These are phyloP conservation scores for Coemansia nantahalensis DNA, from an alignment of 192 early-diverging fungal species.

Conservation along the genomic window DNA sequence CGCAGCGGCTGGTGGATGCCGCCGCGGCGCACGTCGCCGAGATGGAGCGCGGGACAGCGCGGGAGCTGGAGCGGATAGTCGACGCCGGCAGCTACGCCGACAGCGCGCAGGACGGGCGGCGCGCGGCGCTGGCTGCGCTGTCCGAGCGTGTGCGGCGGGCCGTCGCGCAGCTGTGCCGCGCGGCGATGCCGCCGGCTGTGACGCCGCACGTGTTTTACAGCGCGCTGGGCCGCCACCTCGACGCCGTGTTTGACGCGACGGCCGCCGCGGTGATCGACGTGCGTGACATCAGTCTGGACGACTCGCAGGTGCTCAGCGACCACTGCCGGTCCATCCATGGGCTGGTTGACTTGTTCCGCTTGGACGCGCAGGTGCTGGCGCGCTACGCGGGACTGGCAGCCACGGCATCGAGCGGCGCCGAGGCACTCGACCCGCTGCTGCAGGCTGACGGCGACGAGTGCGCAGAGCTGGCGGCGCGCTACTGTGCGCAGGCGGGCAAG, in stretches of 20 bases:
- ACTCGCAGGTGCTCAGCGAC: constrained; percentile 42
- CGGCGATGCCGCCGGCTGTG: constrained; percentile 18
- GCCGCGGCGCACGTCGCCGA: constrained; percentile 5
- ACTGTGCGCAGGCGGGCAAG: constrained; percentile 15
- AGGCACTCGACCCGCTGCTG: neutral
- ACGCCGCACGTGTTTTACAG: constrained; percentile 25
- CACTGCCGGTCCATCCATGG: constrained; percentile 16
- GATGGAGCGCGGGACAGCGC: constrained; percentile 6
- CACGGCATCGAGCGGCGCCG: neutral
- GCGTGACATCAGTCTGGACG: constrained; percentile 34
- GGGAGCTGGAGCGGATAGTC: constrained; percentile 12
- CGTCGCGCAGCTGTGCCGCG: constrained; percentile 18
- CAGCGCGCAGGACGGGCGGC: neutral
- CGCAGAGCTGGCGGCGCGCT: constrained; percentile 15
- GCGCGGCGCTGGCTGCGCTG: constrained; percentile 5
- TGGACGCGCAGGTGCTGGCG: constrained; percentile 7
- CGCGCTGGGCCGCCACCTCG: constrained; percentile 13
- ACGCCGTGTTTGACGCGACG: constrained; percentile 22
- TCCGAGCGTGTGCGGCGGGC: constrained; percentile 14
- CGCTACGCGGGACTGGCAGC: constrained; percentile 4
- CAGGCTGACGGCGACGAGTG: neutral
- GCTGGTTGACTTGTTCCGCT: constrained; percentile 9
- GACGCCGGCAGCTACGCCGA: constrained; percentile 3
- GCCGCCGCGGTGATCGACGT: constrained; percentile 15
- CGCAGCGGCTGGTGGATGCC: constrained; percentile 3